Conservation (phyloP, 768 basidiomycete species). For the Trametes gibbosa region DNA sequence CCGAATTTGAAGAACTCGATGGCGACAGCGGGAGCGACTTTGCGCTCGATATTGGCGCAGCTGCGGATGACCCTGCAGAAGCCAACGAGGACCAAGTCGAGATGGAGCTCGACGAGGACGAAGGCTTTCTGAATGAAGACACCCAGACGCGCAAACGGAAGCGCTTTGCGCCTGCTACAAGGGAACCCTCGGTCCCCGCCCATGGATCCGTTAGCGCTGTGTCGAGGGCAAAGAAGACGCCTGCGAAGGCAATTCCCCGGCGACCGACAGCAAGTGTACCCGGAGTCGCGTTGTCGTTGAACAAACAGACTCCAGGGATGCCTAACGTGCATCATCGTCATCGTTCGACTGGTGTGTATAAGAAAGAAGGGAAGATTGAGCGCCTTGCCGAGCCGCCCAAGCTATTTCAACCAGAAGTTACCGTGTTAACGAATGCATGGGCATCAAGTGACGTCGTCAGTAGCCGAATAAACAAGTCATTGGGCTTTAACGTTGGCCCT, state of each 20-base stretch:
- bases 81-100: conserved; percentile 29
- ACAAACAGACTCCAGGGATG: conserved; percentile 25
- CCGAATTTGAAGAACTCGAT: conserved; percentile 30
- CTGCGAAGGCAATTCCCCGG: conserved; percentile 16
- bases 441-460: conserved; percentile 46
- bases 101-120: conserved; percentile 25
- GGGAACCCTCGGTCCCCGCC: conserved; percentile 16
- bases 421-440: conserved; percentile 54
- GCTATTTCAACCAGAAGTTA: conserved; percentile 44
- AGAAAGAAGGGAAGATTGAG: conserved; percentile 49
- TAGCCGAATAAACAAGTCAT: conserved; percentile 63
- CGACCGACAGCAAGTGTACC: conserved; percentile 22
- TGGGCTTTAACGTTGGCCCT: conserved; percentile 70
- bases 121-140: conserved; percentile 24
- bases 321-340: conserved; percentile 75
- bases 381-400: conserved; percentile 50
- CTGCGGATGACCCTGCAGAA: conserved; percentile 28
- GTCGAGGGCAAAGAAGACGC: conserved; percentile 16
- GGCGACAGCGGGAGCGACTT: conserved; percentile 56
- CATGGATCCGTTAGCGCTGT: conserved; percentile 6
- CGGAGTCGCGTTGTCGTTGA: conserved; percentile 22
- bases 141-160: conserved; percentile 23
- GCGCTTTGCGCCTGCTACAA: conserved; percentile 12
- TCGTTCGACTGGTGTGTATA: conserved; percentile 59
- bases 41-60: conserved; percentile 43